Base-by-base conservation (phyloP, 75 land plant species). In the Picea sitchensis region DNA sequence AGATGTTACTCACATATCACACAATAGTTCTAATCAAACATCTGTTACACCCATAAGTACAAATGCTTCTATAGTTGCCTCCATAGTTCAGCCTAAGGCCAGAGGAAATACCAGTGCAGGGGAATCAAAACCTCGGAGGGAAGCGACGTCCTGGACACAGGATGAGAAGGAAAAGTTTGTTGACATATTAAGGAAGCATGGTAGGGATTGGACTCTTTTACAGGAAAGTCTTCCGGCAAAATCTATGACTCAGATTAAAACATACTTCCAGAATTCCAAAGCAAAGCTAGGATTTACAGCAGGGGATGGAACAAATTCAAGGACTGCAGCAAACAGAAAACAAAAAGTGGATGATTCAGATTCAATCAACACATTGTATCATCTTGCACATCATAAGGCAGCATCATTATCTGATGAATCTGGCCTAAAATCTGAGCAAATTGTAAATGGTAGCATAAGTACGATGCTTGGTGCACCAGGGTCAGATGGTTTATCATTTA, bases 121-220 rank as follows among this genome's bases (percentile, higher is more conserved):
- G 21, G 87, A 86, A 54, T 34, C 58, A 38, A 83, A 80, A 78
- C 81, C 85, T 51, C 65, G 87, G 77, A 75, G 87, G 47, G 87
- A 86, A 76, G 86, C 87, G 13, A 86, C 87, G 20, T 83, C 85
- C 9, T 86, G 87, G 87, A 86, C 85, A 58, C 82, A 83, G 62
- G 85, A 86, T 34, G 87, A 86, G 75, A 86, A 86, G 77, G 87
- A 83, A 58, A 86, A 80, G 41, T 86, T 86, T 77, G 79, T 84
- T 47, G 85, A 86, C 13, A 83, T 86, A 59, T 62, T 83, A 21
- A 86, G 80, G 76, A 83, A 78, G 73, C 82, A 86, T 80, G 87
- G 87, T 47, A 86, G 77, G 76, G 78, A 86, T 68, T 86, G 87
- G 87, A 60, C 67, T 14, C 80, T 64, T 75, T 75, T 86, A 65